These are phyloP conservation scores for Colletotrichum brevisporum DNA, from an alignment of 2,329 filamentous ascomycete species.

Conservation along the genomic window DNA sequence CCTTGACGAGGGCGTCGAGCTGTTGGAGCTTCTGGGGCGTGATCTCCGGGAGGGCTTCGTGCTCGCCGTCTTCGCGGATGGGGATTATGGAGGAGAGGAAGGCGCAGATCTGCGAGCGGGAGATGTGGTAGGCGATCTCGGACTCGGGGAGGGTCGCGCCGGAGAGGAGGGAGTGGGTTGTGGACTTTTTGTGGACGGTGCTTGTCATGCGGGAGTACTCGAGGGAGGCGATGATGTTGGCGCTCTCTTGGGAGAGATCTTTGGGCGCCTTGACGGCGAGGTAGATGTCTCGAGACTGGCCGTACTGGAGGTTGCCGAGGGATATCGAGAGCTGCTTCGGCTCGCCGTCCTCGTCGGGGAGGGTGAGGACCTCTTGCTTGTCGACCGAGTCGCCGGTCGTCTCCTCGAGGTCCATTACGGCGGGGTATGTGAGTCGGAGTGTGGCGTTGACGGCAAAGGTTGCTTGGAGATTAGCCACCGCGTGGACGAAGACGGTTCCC, in stretches of 20 bases:
- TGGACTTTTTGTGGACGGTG: conserved; percentile 17
- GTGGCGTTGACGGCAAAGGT: conserved; percentile 66
- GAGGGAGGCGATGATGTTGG: conserved; percentile 39
- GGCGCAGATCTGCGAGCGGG: conserved; percentile 63
- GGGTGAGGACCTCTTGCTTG: conserved; percentile 45
- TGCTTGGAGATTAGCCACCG: conserved; percentile 72
- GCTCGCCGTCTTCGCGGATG: conserved; percentile 53
- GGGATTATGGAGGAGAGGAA: conserved; percentile 63
- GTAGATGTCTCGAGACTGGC: conserved; percentile 71
- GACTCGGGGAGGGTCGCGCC: conserved; percentile 46
- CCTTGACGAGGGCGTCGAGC: conserved; percentile 50
- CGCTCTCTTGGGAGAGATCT: not conserved
- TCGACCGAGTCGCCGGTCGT: conserved; percentile 57
- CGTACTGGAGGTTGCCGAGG: conserved; percentile 70
- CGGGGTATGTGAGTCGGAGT: conserved; percentile 58
- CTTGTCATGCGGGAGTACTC: conserved; percentile 43
- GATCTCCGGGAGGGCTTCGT: conserved; percentile 41
- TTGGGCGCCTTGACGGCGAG: conserved; percentile 52
- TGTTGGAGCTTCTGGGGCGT: conserved; percentile 31
- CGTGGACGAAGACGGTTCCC: conserved; percentile 74
- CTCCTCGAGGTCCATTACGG: conserved; percentile 54
- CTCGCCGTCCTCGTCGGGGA: conserved; percentile 34
- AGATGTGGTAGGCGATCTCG: conserved; percentile 66
- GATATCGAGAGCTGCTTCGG: conserved; percentile 52
- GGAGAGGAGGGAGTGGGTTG: conserved; percentile 42